Base-by-base conservation (phyloP, 176 grass and related monocot genomes). In the Bolboschoenus planiculmis region DNA sequence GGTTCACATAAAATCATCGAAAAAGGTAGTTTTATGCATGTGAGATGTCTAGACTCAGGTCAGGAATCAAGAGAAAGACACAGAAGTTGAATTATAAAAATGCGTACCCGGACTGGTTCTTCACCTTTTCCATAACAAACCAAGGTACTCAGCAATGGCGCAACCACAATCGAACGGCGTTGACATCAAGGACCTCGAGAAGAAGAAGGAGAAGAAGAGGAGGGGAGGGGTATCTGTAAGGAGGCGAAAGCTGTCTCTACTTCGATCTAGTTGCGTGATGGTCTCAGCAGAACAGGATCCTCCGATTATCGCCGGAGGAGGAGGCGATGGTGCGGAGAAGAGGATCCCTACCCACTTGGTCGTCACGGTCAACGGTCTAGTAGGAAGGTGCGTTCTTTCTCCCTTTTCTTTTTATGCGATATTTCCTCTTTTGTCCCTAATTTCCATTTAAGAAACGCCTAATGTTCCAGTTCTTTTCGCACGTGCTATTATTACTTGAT, bases 351-450 rank as follows among this genome's bases (percentile, higher is more conserved):
- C 87, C 55, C 95, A 98, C 89, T 89, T 98, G 55, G 80, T 98
- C 24, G 96, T 98, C 14, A 95, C 81, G 40, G 92, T 98, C 67
- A 95, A 95, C 84, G 96, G 96, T 71, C 86, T 98, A 84, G 73
- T 95, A 44, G 96, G 96, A 61, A 93, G 96, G 96, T 98, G 15
- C 14, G 82, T 77, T 60, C 8, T 84, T 33, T 14, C 24, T 26
- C 5, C 83, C 9, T 24, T 36, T 85, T 40, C 42, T 57, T 3
- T 44, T 34, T 36, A 54, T 71, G 54, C 15, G 39, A 34, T 5
- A 40, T 78, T 35, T 40, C 36, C 18, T 60, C 16, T 51, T 34
- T 34, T 14, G n/a, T 51, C 13, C 74, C 43, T 20, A 80, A 36
- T 40, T 80, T 59, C 13, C 77, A 20, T 29, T 30, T 33, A 24